Conservation (phyloP, 805 yeast genomes). For the Gaillardinia entomophila region DNA sequence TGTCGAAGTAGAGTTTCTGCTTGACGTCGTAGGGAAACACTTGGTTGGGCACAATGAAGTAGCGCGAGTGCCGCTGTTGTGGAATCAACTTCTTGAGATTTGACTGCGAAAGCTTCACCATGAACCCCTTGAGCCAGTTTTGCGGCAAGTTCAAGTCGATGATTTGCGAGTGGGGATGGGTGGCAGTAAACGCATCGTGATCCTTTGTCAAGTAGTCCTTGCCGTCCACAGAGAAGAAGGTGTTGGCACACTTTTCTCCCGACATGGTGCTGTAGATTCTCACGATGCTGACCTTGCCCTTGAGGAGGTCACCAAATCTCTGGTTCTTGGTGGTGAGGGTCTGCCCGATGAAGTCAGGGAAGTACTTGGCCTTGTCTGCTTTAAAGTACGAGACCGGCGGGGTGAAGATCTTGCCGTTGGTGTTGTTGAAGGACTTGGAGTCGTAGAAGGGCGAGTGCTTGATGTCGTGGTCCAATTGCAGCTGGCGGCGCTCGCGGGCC, state of each 20-base stretch:
- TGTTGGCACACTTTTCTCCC: conserved; percentile 62
- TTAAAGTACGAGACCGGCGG: conserved; percentile 80
- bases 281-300: conserved; percentile 55
- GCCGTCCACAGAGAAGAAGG: conserved; percentile 47
- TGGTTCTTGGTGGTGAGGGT: conserved; percentile 36
- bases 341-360: conserved; percentile 71
- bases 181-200: conserved; percentile 30
- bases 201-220: conserved; percentile 35
- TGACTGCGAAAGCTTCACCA: conserved; percentile 43
- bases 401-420: conserved; percentile 78
- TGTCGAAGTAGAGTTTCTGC: conserved; percentile 58
- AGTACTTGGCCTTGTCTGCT: conserved; percentile 64
- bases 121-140: conserved; percentile 57
- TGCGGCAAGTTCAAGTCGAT: conserved; percentile 77
- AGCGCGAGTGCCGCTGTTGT: conserved; percentile 46
- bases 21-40: conserved; percentile 53
- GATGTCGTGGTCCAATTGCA: conserved; percentile 35
- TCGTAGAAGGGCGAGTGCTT: conserved; percentile 40
- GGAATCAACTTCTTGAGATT: conserved; percentile 42
- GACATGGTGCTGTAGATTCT: conserved; percentile 61
- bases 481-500: conserved; percentile 33
- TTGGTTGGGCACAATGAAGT: conserved; percentile 59
- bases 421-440: conserved; percentile 47
- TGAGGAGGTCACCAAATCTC: conserved; percentile 33
- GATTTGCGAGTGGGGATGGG: conserved; percentile 56